These are phyloP conservation scores for Prunus padus DNA, from an alignment of 306 rosid genomes.

Conservation along the genomic window DNA sequence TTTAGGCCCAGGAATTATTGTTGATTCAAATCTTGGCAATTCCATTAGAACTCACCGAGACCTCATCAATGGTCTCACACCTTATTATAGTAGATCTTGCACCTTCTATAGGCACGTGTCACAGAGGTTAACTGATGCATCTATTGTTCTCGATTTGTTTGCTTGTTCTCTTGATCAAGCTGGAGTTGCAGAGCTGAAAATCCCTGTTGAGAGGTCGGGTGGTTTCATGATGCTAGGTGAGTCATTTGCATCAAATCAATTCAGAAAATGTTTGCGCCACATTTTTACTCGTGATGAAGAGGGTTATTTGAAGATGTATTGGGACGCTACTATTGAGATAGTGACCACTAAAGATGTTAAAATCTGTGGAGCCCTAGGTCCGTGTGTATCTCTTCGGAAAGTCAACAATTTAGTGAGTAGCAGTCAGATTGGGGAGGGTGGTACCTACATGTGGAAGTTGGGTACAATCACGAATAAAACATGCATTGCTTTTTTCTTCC, in stretches of 20 bases:
- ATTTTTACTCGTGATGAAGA: slow-evolving; percentile 50
- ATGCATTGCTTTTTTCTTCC: slow-evolving; percentile 85
- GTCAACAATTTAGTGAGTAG: slow-evolving; percentile 56
- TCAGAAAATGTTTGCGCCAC: slow-evolving; percentile 66
- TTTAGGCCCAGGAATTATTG: slow-evolving; percentile 70
- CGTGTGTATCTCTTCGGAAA: slow-evolving; percentile 72
- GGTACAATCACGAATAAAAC: slow-evolving; percentile 65
- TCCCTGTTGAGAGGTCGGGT: slow-evolving; percentile 69
- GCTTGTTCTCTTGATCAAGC: slow-evolving; percentile 91
- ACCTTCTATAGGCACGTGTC: slow-evolving; percentile 56
- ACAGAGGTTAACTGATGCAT: slow-evolving; percentile 50
- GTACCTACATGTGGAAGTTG: slow-evolving; percentile 77
- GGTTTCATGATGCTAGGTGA: slow-evolving; percentile 79
- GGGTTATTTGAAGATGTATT: slow-evolving; percentile 66
- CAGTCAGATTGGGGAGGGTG: slow-evolving; percentile 68
- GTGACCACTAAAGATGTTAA: slow-evolving; percentile 79
- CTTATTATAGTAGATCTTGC: slow-evolving; percentile 47
- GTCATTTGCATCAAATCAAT: slow-evolving; percentile 66
- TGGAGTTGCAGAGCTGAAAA: slow-evolving; percentile 71
- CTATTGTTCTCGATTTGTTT: slow-evolving; percentile 73
- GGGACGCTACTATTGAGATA: slow-evolving; percentile 78
- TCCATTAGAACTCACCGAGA: slow-evolving; percentile 74
- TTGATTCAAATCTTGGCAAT: slow-evolving; percentile 50
- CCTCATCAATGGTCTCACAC: slow-evolving; percentile 57
- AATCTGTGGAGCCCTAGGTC: slow-evolving; percentile 92